Evolutionary conservation across 768 basidiomycete species (phyloP).

Genomic region (Cytidiella melzeri): DNA sequence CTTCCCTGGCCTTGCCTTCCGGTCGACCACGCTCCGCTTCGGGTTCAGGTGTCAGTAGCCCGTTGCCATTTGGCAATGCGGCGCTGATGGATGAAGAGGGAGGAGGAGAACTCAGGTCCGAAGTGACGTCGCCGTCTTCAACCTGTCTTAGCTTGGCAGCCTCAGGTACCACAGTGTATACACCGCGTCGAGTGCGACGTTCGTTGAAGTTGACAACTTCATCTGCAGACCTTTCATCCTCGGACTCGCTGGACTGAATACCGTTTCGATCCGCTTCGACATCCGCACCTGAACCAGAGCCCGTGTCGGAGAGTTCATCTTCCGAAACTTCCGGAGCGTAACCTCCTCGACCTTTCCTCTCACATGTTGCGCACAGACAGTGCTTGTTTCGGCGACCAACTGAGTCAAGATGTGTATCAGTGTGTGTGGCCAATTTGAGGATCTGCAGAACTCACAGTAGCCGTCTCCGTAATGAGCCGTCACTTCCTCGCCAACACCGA

Average conservation of each 20-base stretch:
- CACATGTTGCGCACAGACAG: constrained; percentile 85
- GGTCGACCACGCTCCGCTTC: constrained; percentile 16
- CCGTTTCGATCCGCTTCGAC: constrained; percentile 41
- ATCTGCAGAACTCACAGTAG: constrained; percentile 78
- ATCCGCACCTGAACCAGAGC: constrained; percentile 26
- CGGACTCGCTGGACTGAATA: constrained; percentile 16
- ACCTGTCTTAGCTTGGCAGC: constrained; percentile 44
- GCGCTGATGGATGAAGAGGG: constrained; percentile 23
- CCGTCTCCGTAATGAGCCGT: constrained; percentile 89
- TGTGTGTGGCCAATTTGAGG: no score
- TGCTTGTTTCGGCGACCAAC: constrained; percentile 65
- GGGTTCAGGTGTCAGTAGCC: constrained; percentile 24
- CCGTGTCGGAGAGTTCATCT: constrained; percentile 38
- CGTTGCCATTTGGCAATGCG: constrained; percentile 12
- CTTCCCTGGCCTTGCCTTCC: constrained; percentile 6
- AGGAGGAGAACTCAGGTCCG: constrained; percentile 44
- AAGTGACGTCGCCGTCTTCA: constrained; percentile 40
- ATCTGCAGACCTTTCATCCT: constrained; percentile 20
- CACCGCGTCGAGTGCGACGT: constrained; percentile 73
- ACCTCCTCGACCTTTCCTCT: constrained; percentile 67
- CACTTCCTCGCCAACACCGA: constrained; percentile 78
- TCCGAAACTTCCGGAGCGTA: constrained; percentile 54
- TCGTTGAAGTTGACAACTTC: constrained; percentile 63
- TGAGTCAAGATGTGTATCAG: no score
- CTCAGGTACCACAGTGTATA: constrained; percentile 63